Conservation (phyloP, 2,329 filamentous ascomycete genomes). For the Stachybotrys chlorohalonatus region DNA sequence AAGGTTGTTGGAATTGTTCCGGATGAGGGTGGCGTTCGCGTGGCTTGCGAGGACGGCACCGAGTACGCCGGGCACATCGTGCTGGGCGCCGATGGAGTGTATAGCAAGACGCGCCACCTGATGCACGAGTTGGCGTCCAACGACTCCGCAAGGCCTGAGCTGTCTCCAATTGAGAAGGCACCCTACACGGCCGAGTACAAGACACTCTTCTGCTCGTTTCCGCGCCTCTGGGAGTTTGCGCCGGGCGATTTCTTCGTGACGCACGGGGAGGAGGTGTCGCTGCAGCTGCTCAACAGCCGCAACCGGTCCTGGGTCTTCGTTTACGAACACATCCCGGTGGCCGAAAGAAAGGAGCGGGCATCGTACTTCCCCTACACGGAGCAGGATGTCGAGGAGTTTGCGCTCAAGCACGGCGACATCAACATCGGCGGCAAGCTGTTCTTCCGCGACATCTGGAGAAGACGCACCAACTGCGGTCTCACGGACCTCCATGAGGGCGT, state of each 20-base stretch:
- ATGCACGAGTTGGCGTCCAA: slow-evolving; percentile 21
- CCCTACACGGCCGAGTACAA: slow-evolving; percentile 22
- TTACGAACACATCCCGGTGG: background rate
- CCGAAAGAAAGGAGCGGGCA: background rate
- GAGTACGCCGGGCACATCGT: slow-evolving; percentile 22
- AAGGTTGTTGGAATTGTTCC: slow-evolving; percentile 13
- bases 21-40: slow-evolving; percentile 12
- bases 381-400: slow-evolving; percentile 13
- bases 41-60: slow-evolving; percentile 22
- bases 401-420: slow-evolving; percentile 13
- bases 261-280: background rate
- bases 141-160: background rate
- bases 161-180: slow-evolving; percentile 12
- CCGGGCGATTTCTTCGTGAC: background rate
- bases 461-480: slow-evolving; percentile 8
- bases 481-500: slow-evolving; percentile 19
- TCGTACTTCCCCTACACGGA: slow-evolving; percentile 13
- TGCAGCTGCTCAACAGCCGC: background rate
- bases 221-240: slow-evolving; percentile 1
- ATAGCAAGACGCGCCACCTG: slow-evolving; percentile 23
- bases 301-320: background rate
- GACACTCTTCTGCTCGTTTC: slow-evolving; percentile 19
- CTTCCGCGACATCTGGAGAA: slow-evolving; percentile 11
- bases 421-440: slow-evolving; percentile 8
- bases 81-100: slow-evolving; percentile 33